These are phyloP conservation scores for Trichoderma semiorbis DNA, from an alignment of 2,329 filamentous ascomycete genomes.

Conservation along the genomic window DNA sequence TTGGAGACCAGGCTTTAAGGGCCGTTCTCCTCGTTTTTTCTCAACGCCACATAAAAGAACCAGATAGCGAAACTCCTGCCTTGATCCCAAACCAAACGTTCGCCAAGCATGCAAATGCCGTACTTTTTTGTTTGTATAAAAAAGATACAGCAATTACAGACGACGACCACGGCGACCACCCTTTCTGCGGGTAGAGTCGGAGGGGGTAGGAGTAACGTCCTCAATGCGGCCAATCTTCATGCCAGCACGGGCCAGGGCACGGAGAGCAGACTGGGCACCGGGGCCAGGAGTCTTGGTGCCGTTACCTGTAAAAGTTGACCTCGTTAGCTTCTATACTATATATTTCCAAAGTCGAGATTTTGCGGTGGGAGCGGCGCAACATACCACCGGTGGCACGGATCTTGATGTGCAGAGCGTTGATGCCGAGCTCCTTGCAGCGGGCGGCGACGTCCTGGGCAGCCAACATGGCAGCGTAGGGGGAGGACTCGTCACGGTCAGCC, in stretches of 20 bases:
- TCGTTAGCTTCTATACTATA: not conserved
- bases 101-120: not conserved
- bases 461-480: conserved; percentile 99
- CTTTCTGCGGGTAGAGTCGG: conserved; percentile 99
- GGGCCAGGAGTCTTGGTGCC: conserved; percentile 99
- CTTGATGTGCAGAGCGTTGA: conserved; percentile 99
- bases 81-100: conserved; percentile 29
- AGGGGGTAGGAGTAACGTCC: conserved; percentile 98
- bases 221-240: conserved; percentile 99
- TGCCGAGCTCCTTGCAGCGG: conserved; percentile 70
- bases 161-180: conserved; percentile 99
- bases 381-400: conserved; percentile 97
- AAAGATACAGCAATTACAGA: conserved; percentile 63
- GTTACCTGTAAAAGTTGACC: conserved; percentile 61
- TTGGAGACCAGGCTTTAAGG: conserved; percentile 59
- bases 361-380: conserved; percentile 24
- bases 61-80: conserved; percentile 42
- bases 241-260: conserved; percentile 95
- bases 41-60: conserved; percentile 60
- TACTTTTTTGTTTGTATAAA: not conserved
- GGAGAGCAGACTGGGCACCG: conserved; percentile 98
- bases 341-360: not conserved
- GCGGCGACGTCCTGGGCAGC: conserved; percentile 96
- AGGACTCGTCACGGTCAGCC: conserved; percentile 99
- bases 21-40: conserved; percentile 71